phyloP scores from a whole-genome alignment of 1,284 basidiomycete genomes.

The Uromyces viciae-fabae region DNA sequence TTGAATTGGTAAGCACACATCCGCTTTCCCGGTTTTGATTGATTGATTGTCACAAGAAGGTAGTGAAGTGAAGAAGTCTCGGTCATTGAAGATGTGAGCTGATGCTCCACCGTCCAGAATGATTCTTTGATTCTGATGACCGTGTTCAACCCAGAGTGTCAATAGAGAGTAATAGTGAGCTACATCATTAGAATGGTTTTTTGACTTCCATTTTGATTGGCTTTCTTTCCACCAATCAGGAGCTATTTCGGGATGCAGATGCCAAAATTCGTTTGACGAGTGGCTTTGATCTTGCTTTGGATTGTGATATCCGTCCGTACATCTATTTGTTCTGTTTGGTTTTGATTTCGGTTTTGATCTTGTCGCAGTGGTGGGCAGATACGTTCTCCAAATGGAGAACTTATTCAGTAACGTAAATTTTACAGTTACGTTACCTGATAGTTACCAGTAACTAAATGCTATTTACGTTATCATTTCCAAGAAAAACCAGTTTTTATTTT shows the following conservation, averaged over 20 bases:
- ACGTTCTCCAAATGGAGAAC: too few species aligned
- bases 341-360: too few species aligned
- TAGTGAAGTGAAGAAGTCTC: background rate
- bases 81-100: background rate
- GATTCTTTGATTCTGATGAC: background rate
- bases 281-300: background rate
- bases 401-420: too few species aligned
- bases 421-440: too few species aligned
- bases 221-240: background rate
- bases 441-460: too few species aligned
- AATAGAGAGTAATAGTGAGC: background rate
- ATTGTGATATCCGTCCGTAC: background rate
- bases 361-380: too few species aligned
- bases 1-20: too few species aligned
- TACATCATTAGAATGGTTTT: background rate
- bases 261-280: background rate
- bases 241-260: background rate
- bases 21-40: too few species aligned
- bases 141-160: background rate
- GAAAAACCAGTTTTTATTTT: too few species aligned
- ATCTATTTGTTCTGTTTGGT: background rate
- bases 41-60: too few species aligned
- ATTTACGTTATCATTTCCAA: too few species aligned
- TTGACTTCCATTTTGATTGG: background rate
- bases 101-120: background rate